Evolutionary conservation across 1,139 yeast genomes (phyloP), one percentile per base, ranked within the genome.

Genomic region (Nakaseomyces uthaithaninus): DNA sequence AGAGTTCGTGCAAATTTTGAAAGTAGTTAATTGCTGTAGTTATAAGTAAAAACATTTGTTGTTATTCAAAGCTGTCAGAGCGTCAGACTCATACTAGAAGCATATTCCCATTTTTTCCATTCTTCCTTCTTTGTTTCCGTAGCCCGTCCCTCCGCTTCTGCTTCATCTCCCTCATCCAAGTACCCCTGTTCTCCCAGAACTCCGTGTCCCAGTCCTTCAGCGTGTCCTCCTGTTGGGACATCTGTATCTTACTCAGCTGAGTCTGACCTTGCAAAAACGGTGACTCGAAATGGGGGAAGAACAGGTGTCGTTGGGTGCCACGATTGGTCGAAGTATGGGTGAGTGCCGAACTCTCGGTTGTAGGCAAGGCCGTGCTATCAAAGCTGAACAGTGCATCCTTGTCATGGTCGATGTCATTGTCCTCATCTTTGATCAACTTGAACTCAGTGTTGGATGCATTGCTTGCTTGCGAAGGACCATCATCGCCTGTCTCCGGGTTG

Each of bases 251-350:
- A 45, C 74, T 74, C 38, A 86, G 60, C 57, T 85, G 94, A 0
- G 95, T 70, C 61, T 87, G 97, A 0, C 95, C 79, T 40, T 74
- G 75, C 51, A 89, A 67, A 60, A 85, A 91, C 0, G 95, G 95
- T 0, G 96, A 87, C 23, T 82, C 83, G 10, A 69, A 67, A 57
- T 89, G 96, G 2, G 80, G 65, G 72, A 94, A 89, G 60, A 89
- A 89, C 25, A 89, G 66, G 0, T 47, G 47, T 8, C 46, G 46
- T 38, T 66, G 53, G n/a, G 51, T 19, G 12, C 50, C 53, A 6
- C 45, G 35, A 3, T 12, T 27, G 14, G 36, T 33, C 16, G 23
- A 17, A 31, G 35, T 45, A 10, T 51, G 38, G n/a, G 38, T 41
- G 4, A 26, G 27, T 14, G 12, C 28, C 4, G 4, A n/a, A 6